Conservation (phyloP, 2,329 filamentous ascomycete species). For the Claviceps arundinis region DNA sequence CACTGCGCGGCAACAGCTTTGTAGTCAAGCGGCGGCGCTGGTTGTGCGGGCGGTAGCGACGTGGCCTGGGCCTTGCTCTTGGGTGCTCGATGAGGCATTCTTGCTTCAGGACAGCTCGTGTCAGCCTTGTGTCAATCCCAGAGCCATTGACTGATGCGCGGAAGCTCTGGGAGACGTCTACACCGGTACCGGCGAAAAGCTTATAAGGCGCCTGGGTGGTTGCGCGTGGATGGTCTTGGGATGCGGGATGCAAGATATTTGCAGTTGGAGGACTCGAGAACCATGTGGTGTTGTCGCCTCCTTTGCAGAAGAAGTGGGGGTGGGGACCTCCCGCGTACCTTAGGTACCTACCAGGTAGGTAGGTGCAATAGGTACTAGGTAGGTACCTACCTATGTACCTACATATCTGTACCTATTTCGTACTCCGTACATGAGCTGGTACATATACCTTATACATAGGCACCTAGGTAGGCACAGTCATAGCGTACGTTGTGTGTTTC, state of each 20-base stretch:
- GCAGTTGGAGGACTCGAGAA: not conserved
- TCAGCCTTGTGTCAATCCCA: slow-evolving; percentile 6
- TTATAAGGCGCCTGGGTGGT: not conserved
- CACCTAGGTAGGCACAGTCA: too few relatives aligned
- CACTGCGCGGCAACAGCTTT: slow-evolving; percentile 39
- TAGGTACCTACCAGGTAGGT: too few relatives aligned
- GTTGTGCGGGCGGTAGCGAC: slow-evolving; percentile 8
- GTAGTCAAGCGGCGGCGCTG: slow-evolving; percentile 27
- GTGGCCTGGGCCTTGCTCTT: slow-evolving; percentile 13
- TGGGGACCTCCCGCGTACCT: too few relatives aligned
- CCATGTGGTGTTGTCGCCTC: too few relatives aligned
- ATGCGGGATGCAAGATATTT: not conserved
- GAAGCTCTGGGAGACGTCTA: slow-evolving; percentile 4
- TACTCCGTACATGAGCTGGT: too few relatives aligned
- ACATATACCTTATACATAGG: too few relatives aligned
- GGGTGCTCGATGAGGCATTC: slow-evolving; percentile 15
- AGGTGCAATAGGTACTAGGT: too few relatives aligned
- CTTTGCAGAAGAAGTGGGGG: too few relatives aligned
- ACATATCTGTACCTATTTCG: too few relatives aligned
- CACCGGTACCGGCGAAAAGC: not conserved
- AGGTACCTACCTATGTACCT: too few relatives aligned
- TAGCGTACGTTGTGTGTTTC: too few relatives aligned
- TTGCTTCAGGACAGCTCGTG: slow-evolving; percentile 7
- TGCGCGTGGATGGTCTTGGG: not conserved
- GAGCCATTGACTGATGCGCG: slow-evolving; percentile 16